A percentile compares a stretch with the other conserved stretches of the same genome.
These are phyloP conservation scores for Pelargonium cotyledonis DNA, from an alignment of 441 rosid species.

Conservation along the genomic window DNA sequence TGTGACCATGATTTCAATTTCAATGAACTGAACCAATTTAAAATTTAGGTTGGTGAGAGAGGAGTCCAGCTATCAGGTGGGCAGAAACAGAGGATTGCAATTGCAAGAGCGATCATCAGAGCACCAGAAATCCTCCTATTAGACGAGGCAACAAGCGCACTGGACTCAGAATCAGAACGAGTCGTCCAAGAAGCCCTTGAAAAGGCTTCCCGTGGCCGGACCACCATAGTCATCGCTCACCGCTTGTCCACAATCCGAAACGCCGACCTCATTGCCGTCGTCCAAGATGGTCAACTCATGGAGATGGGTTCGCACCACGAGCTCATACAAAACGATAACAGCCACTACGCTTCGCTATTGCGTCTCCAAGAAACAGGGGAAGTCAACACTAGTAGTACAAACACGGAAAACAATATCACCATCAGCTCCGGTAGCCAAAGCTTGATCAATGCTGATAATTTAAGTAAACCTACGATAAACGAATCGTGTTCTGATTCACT, in stretches of 20 bases:
- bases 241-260: constrained; percentile 26
- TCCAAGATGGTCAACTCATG: constrained; percentile 20
- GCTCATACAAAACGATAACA: constrained; percentile 13
- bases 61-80: constrained; percentile 28
- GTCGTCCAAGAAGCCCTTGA: constrained; percentile 24
- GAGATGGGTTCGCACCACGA: constrained; percentile 25
- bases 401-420: not conserved
- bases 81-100: constrained; percentile 32
- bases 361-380: constrained; percentile 30
- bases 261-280: constrained; percentile 20
- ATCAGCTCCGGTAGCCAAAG: no score
- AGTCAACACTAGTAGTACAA: constrained; percentile 25
- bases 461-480: no score
- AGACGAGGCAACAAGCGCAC: constrained; percentile 26
- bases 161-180: constrained; percentile 24
- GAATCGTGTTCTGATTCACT: no score
- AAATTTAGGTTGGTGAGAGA: constrained; percentile 28
- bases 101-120: constrained; percentile 27
- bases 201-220: constrained; percentile 20
- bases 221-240: constrained; percentile 26
- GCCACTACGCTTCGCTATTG: constrained; percentile 21
- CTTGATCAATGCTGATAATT: no score
- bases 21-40: no score
- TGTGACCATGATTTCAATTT: no score
- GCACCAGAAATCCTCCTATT: constrained; percentile 25